Evolutionary conservation across 768 basidiomycete genomes (phyloP), one percentile per base, ranked within the genome.

Genomic region (Boletus rubropictus): DNA sequence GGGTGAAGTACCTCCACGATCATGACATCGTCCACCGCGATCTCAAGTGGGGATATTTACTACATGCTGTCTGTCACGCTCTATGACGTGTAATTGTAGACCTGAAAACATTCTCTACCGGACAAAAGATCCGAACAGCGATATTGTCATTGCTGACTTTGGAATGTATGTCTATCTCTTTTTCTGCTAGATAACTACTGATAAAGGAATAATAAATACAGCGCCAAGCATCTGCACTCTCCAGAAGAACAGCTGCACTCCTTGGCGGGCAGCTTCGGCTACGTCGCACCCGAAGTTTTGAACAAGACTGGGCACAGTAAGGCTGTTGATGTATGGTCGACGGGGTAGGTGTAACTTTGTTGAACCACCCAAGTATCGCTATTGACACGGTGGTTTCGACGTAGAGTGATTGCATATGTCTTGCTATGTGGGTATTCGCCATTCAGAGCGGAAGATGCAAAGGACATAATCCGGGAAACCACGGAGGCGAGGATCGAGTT

Each of bases 31-130:
- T 98, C 15, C 96, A 99, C 61, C 81, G 96, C 4, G 95, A 99
- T 62, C 78, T 99, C 51, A 98, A 97, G 87, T 89, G 46, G 18
- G 60, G 21, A 74, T 65, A 10, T 46, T 21, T 1, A 14, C 3
- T 29, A 11, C n/a, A n/a, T 12, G 28, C 21, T 40, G 4, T 11
- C 25, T n/a, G 34, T 41, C 20, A 25, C 28, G 11, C 31, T 38
- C 10, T 11, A 33, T 50, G 20, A 42, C 33, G 15, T 34, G 11
- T 14, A 3, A 33, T 41, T 29, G 6, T 51, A 91, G 87, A 64
- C 96, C 96, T 0, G 96, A 99, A 68, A 98, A 98, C 62, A 94
- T 99, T 49, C 74, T 99, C 4, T 97, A 91, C 63, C 81, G 89
- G 33, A 89, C 87, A 5, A 81, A 74, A 54, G 85, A 80, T 3